Evolutionary conservation across 2,329 filamentous ascomycete species (phyloP).

Genomic region (Parasarocladium wereldwijsianum): DNA sequence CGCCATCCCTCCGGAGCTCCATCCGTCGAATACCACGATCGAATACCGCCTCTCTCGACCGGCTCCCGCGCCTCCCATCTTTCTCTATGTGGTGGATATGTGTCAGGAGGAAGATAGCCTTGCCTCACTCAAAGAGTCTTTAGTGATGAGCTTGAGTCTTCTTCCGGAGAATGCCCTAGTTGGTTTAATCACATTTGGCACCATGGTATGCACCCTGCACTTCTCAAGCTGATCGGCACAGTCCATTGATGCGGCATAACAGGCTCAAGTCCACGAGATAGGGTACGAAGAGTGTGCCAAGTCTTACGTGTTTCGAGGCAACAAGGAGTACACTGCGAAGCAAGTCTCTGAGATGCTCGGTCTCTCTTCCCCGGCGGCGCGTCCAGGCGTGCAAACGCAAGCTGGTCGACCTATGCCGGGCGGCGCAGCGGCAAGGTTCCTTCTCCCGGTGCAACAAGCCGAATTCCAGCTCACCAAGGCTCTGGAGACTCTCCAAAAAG

Average conservation of each 20-base stretch:
- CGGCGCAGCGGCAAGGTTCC: slow-evolving; percentile 75
- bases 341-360: slow-evolving; percentile 99
- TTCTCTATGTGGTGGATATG: slow-evolving; percentile 75
- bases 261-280: slow-evolving; percentile 94
- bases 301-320: slow-evolving; percentile 95
- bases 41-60: slow-evolving; percentile 72
- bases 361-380: slow-evolving; percentile 54
- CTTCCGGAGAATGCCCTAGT: slow-evolving; percentile 71
- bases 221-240: not conserved
- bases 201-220: slow-evolving; percentile 63
- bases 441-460: slow-evolving; percentile 86
- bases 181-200: slow-evolving; percentile 76
- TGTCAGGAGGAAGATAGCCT: slow-evolving; percentile 82
- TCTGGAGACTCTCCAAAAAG: slow-evolving; percentile 86
- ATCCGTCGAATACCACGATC: slow-evolving; percentile 74
- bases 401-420: slow-evolving; percentile 63
- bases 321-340: slow-evolving; percentile 95
- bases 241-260: slow-evolving; percentile 10
- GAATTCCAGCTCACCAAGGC: slow-evolving; percentile 97
- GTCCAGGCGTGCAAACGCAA: slow-evolving; percentile 61
- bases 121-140: slow-evolving; percentile 68
- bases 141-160: slow-evolving; percentile 73
- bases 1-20: slow-evolving; percentile 70
- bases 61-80: slow-evolving; percentile 74
- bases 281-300: slow-evolving; percentile 97